Evolutionary conservation across 1,284 basidiomycete species (phyloP).

Genomic region (Apiotrichum mycotoxinovorans): DNA sequence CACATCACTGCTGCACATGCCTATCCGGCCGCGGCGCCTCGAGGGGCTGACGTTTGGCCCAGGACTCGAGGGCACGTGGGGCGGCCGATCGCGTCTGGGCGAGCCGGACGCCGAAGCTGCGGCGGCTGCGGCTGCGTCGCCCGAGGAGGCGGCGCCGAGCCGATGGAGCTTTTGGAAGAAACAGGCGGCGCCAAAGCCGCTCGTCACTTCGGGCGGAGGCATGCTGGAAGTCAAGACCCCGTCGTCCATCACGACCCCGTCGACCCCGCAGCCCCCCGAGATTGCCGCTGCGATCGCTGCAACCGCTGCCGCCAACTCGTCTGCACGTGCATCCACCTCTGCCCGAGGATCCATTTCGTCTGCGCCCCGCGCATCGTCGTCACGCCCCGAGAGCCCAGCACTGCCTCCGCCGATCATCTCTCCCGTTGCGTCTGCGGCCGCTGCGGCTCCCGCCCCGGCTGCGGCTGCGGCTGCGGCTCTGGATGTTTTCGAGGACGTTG

Average conservation of each 20-base stretch:
- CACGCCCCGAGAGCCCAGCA: background rate
- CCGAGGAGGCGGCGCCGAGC: constrained; percentile 11
- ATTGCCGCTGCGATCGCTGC: background rate
- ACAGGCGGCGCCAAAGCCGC: constrained; percentile 27
- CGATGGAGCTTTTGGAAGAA: constrained; percentile 48
- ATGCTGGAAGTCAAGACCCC: constrained; percentile 43
- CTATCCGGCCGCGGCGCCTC: constrained; percentile 9
- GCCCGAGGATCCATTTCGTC: background rate
- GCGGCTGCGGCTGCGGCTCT: background rate
- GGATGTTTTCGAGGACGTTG: background rate
- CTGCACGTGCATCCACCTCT: background rate
- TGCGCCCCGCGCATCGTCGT: background rate
- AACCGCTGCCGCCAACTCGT: background rate
- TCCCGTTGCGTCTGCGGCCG: constrained; percentile 5
- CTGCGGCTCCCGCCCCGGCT: constrained; percentile 14
- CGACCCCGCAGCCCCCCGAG: constrained; percentile 1
- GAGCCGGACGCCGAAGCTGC: constrained; percentile 35
- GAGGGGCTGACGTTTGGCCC: constrained; percentile 13
- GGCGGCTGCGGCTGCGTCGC: constrained; percentile 6
- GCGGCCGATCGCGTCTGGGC: constrained; percentile 39
- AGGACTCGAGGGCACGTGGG: constrained; percentile 30
- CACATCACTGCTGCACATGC: constrained; percentile 37
- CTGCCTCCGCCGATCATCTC: background rate
- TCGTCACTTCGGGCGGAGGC: constrained; percentile 46
- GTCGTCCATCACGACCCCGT: background rate